Conservation (phyloP, 1,139 yeast genomes). For the Debaryomyces nepalensis region DNA sequence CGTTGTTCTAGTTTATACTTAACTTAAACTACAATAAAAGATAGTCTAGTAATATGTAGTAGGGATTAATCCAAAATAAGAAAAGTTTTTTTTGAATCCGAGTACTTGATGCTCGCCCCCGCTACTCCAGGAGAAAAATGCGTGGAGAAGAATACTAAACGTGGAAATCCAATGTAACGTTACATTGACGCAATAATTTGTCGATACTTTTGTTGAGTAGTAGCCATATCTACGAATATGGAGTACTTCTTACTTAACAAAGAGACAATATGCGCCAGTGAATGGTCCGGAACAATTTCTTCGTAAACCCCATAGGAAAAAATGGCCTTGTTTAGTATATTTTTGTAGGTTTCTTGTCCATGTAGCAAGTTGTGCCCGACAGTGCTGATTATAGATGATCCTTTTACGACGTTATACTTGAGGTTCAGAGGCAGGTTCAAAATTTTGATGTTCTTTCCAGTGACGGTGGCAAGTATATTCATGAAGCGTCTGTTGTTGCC, state of each 20-base stretch:
- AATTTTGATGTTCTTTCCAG: conserved; percentile 28
- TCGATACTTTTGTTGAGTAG: conserved; percentile 35
- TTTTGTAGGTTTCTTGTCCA: conserved; percentile 2
- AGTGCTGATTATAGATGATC: conserved; percentile 39
- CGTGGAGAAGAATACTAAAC: conserved; percentile 5
- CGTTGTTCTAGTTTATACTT: background rate
- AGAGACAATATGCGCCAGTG: background rate
- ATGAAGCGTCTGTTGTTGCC: conserved; percentile 50
- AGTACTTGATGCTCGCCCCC: conserved; percentile 1
- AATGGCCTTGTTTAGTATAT: background rate
- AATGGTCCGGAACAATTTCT: conserved; percentile 7
- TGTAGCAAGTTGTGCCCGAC: conserved; percentile 15
- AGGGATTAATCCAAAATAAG: background rate
- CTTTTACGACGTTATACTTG: conserved; percentile 39
- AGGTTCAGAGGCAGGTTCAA: conserved; percentile 17
- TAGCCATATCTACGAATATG: conserved; percentile 41
- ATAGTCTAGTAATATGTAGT: background rate
- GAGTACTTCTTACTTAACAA: conserved; percentile 30
- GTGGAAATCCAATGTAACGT: conserved; percentile 3
- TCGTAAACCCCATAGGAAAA: conserved; percentile 1
- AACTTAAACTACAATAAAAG: background rate
- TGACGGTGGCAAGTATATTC: conserved; percentile 28
- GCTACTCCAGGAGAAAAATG: conserved; percentile 1
- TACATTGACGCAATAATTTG: conserved; percentile 22
- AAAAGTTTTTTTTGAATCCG: conserved; percentile 5